Conservation (phyloP, 352 stramenopile genomes). For the Pythium graminicola region DNA sequence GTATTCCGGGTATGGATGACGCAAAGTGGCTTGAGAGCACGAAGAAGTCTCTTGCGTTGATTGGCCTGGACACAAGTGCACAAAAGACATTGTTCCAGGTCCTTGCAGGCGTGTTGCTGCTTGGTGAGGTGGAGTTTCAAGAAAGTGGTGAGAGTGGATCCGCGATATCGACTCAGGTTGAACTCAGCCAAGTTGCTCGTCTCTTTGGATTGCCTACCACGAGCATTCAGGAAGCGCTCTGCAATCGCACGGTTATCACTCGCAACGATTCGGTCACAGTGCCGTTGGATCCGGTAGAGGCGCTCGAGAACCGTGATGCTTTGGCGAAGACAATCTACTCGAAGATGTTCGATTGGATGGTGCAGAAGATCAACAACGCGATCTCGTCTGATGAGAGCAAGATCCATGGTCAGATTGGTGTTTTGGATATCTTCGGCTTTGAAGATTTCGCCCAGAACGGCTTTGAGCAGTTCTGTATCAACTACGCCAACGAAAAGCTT, state of each 20-base stretch:
- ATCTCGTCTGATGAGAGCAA: conserved; percentile 50
- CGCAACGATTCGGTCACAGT: conserved; percentile 74
- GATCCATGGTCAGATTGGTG: conserved; percentile 91
- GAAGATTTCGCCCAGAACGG: conserved; percentile 90
- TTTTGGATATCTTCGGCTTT: conserved; percentile 90
- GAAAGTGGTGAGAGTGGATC: conserved; percentile 45
- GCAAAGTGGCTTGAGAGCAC: conserved; percentile 64
- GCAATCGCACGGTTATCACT: too few relatives aligned
- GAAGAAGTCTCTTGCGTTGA: conserved; percentile 47
- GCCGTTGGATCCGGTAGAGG: conserved; percentile 53
- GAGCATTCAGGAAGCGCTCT: conserved; percentile 56
- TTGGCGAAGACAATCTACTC: conserved; percentile 86
- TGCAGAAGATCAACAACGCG: conserved; percentile 91
- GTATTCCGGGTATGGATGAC: conserved; percentile 72
- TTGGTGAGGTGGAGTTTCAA: conserved; percentile 93
- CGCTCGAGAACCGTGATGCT: conserved; percentile 70
- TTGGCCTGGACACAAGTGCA: conserved; percentile 53
- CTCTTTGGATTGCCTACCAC: conserved; percentile 49
- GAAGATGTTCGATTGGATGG: conserved; percentile 92
- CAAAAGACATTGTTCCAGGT: conserved; percentile 63
- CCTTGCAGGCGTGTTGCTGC: conserved; percentile 90
- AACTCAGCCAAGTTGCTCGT: conserved; percentile 69
- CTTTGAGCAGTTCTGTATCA: conserved; percentile 88
- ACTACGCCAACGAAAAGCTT: conserved; percentile 86
- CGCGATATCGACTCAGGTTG: conserved; percentile 33